Percentiles rank a stretch among this genome's conserved stretches.
These are phyloP conservation scores for Draba incana DNA, from an alignment of 345 rosid genomes.

Conservation along the genomic window DNA sequence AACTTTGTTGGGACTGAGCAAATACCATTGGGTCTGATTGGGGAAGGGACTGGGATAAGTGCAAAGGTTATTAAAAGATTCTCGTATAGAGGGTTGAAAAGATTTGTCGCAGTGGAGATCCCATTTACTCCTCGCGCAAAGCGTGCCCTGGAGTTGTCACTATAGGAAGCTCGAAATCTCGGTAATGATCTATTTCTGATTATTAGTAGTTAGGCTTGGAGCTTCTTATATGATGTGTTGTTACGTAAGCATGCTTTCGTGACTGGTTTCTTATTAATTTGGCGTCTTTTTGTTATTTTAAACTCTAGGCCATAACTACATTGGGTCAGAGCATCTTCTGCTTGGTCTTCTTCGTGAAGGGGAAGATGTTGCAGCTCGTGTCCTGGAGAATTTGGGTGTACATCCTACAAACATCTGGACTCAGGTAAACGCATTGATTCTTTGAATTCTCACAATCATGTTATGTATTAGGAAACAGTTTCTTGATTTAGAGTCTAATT, in stretches of 20 bases:
- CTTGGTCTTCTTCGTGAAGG: slow-evolving; percentile 98
- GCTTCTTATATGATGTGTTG: not conserved
- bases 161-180: slow-evolving; percentile 93
- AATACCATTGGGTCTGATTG: too few species aligned
- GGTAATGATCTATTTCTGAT: slow-evolving; percentile 48
- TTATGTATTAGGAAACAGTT: not conserved
- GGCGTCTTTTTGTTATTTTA: slow-evolving; percentile 12
- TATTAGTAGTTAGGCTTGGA: slow-evolving; percentile 4
- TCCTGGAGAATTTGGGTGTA: slow-evolving; percentile 92
- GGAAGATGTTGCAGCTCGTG: slow-evolving; percentile 99
- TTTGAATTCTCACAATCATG: not conserved
- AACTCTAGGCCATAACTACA: slow-evolving; percentile 89
- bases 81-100: slow-evolving; percentile 98
- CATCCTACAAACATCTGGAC: slow-evolving; percentile 91
- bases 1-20: too few species aligned
- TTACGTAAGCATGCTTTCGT: not conserved
- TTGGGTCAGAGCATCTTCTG: slow-evolving; percentile 98
- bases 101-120: slow-evolving; percentile 94
- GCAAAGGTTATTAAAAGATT: slow-evolving; percentile 94
- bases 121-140: slow-evolving; percentile 99
- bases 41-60: slow-evolving; percentile 95
- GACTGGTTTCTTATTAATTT: slow-evolving; percentile 2
- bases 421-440: slow-evolving; percentile 58
- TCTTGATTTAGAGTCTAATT: not conserved
- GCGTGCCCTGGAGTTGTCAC: slow-evolving; percentile 88